Base-by-base conservation (phyloP, 2,329 filamentous ascomycete species). In the Beauveria medogensis region DNA sequence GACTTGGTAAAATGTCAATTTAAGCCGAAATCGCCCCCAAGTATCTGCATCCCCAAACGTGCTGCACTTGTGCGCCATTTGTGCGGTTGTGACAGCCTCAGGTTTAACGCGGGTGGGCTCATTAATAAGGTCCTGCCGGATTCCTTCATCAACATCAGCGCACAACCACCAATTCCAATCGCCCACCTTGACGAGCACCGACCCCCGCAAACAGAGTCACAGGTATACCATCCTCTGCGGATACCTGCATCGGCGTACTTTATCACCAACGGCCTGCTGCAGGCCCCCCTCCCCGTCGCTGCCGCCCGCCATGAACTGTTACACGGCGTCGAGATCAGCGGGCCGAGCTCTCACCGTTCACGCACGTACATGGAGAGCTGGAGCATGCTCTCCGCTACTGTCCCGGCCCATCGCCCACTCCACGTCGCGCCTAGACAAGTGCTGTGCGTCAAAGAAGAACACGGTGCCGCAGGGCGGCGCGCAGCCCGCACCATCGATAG, bases 361-460 rank as follows among this genome's bases (percentile, higher is more conserved):
- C 7, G 9, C 12, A 10, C 12, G 12, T 5, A 14, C 26, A 6
- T 22, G 41, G 12, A 30, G 16, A 6, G 9, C 26, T 5, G 12
- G 10, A 24, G 8, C 41, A 20, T 12, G n/a, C 26, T 28, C 5
- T 9, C n/a, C 53, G 0, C 18, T 18, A 10, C 5, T 18, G 3
- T 24, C 53, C 5, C 53, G 53, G 24, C 47, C 57, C 22, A 9
- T 51, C 1, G 3, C 26, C 6, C 48, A 28, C 40, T 41, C 46
- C 24, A 30, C 20, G 47, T 18, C 56, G 16, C 50, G 48, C 2
- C n/a, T n/a, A 4, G 57, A 59, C 48, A 59, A 59, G 28, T 54
- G 57, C 57, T 59, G 57, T 47, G 37, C 50, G n/a, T 54, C 58
- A 24, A 48, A 24, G 18, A 48, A 47, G 50, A 28, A 37, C 43